Evolutionary conservation across 2,329 filamentous ascomycete genomes (phyloP).

Genomic region (Penicillium sp.): DNA sequence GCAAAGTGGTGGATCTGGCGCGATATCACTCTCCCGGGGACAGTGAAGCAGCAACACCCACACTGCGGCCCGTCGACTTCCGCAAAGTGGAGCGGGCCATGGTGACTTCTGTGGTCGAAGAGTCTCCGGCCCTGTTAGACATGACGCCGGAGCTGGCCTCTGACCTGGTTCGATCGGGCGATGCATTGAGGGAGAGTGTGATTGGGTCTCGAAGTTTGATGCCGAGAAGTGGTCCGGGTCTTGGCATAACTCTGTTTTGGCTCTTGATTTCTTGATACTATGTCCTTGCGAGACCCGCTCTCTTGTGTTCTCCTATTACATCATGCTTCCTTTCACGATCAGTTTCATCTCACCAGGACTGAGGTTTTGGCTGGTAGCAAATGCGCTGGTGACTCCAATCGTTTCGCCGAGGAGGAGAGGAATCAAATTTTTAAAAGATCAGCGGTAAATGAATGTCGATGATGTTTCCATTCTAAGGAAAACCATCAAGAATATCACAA

Average conservation of each 20-base stretch:
- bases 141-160: conserved; percentile 40
- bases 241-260: conserved; percentile 7
- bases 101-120: conserved; percentile 21
- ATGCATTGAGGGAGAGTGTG: conserved; percentile 27
- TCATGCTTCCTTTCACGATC: background rate
- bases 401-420: no score
- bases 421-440: no score
- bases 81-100: conserved; percentile 11
- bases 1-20: conserved; percentile 40
- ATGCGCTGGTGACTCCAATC: no score
- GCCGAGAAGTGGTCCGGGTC: background rate
- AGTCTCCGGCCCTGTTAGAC: conserved; percentile 39
- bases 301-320: conserved; percentile 10
- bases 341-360: no score
- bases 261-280: conserved; percentile 6
- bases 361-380: no score
- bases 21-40: conserved; percentile 32
- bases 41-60: conserved; percentile 22
- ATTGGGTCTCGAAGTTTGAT: conserved; percentile 4
- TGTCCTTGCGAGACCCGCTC: no score
- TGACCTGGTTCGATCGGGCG: conserved; percentile 43
- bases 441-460: no score
- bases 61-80: conserved; percentile 21
- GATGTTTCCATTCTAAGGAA: no score
- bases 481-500: no score